Percentiles rank a stretch among this genome's conserved stretches.
Conservation (phyloP, 768 basidiomycete genomes). For the Tricholomella constricta region DNA sequence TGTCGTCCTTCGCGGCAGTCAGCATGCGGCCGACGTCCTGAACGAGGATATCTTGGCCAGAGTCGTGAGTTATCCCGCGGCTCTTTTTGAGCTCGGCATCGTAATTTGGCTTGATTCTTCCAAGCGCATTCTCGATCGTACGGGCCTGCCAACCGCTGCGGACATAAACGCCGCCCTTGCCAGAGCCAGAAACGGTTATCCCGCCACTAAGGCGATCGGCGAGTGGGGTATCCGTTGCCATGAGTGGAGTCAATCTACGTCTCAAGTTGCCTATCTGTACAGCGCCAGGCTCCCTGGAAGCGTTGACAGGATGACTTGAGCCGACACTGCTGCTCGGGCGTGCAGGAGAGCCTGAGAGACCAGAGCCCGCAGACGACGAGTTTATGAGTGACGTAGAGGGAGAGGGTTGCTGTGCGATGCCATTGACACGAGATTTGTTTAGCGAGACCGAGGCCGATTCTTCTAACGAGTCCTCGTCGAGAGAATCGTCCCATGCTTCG, state of each 20-base stretch:
- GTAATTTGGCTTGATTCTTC: conserved; percentile 36
- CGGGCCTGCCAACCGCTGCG: conserved; percentile 82
- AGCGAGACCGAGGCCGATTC: conserved; percentile 29
- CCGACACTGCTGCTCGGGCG: conserved; percentile 29
- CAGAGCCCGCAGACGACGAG: conserved; percentile 18
- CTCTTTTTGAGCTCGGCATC: conserved; percentile 34
- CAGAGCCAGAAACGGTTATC: conserved; percentile 71
- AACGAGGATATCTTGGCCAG: conserved; percentile 54
- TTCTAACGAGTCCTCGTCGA: conserved; percentile 49
- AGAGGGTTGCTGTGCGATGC: conserved; percentile 41
- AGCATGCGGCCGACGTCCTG: conserved; percentile 65
- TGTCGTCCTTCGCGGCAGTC: conserved; percentile 59
- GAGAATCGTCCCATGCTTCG: conserved; percentile 61
- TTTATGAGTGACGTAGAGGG: conserved; percentile 41
- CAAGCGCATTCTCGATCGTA: conserved; percentile 55
- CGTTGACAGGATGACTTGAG: conserved; percentile 27
- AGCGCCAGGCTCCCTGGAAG: conserved; percentile 30
- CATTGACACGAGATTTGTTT: conserved; percentile 28
- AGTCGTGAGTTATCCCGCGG: conserved; percentile 32
- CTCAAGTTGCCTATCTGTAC: conserved; percentile 58
- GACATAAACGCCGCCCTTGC: conserved; percentile 74
- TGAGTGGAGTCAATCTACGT: conserved; percentile 58
- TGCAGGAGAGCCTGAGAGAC: conserved; percentile 19
- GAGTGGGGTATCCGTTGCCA: conserved; percentile 61
- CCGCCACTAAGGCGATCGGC: conserved; percentile 77